Conservation (phyloP, 148 eudicot genomes). For the Rhododendron ovatum region DNA sequence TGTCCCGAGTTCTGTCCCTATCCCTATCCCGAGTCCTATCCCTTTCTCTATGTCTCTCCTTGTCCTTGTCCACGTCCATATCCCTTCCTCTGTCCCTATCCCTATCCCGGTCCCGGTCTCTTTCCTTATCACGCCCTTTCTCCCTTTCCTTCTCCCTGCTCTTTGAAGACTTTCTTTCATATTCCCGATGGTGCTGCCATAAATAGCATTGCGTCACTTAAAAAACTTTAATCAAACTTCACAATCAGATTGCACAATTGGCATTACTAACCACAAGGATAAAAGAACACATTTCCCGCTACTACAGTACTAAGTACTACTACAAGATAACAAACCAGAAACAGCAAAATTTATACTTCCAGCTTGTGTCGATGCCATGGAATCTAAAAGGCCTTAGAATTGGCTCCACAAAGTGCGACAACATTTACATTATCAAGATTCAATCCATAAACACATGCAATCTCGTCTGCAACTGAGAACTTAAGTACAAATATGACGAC, state of each 20-base stretch:
- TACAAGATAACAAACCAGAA: neutral
- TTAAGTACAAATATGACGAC: neutral
- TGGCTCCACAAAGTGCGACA: neutral
- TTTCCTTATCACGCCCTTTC: slow-evolving; percentile 26
- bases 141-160: slow-evolving; percentile 54
- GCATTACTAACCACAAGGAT: neutral
- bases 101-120: slow-evolving; percentile 33
- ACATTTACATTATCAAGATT: neutral
- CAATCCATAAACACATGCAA: neutral
- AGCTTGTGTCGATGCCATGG: neutral
- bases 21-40: slow-evolving; percentile 25
- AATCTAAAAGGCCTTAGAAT: neutral
- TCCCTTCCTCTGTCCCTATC: slow-evolving; percentile 31
- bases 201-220: neutral
- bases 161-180: slow-evolving; percentile 53
- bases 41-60: slow-evolving; percentile 33
- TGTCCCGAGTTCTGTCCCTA: slow-evolving; percentile 11
- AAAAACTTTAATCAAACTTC: neutral
- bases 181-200: slow-evolving; percentile 53
- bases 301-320: neutral
- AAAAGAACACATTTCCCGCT: neutral
- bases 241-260: neutral
- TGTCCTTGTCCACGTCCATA: neutral
- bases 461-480: neutral
- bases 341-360: neutral